Base-by-base conservation (phyloP, 2,329 filamentous ascomycete genomes). In the Sporothrix sp. region DNA sequence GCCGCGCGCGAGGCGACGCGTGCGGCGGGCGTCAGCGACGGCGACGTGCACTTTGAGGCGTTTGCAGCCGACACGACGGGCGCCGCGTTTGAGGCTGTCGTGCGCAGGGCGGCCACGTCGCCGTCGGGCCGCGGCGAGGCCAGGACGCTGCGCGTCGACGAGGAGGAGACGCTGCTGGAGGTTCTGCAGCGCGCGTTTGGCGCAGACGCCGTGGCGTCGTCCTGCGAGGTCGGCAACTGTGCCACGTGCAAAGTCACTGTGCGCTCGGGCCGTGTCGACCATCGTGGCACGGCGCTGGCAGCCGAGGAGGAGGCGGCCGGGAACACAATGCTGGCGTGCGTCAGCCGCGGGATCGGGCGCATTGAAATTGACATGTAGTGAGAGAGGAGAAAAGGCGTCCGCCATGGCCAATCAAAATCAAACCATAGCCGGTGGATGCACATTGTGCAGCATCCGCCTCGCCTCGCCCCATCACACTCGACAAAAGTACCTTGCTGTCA, bases 31-130 rank as follows among this genome's bases (percentile, higher is more conserved):
- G 65, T 84, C 0, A 61, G 67, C 0, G 65, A 71, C 2, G 65
- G 69, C 1, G 76, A 79, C 36, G 67, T 82, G 1, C 79, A 84
- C 60, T 78, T 74, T 52, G 81, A 84, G 61, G 73, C 74, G 0
- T 84, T 84, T 54, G 65, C 66, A 1, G 73, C 74, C 1, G 70
- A 74, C 18, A 66, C 70, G 0, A 69, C 69, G 0, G 79, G 80
- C 0, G 77, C 82, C 57, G 73, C 78, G 0, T 84, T 84, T 55
- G 74, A 77, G 36, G 79, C 68, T 0, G 70, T 76, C 42, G 68
- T 84, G 0, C 13, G 33, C 8, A 11, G 32, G 23, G 30, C 27
- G 13, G 33, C 14, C 7, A 21, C 23, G 61, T 63, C 7, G 72
- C 74, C 48, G 52, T 55, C 8, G 61, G n/a, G n/a, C n/a, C n/a